Conservation (phyloP, 352 stramenopile genomes). For the Globisporangium viniferum region DNA sequence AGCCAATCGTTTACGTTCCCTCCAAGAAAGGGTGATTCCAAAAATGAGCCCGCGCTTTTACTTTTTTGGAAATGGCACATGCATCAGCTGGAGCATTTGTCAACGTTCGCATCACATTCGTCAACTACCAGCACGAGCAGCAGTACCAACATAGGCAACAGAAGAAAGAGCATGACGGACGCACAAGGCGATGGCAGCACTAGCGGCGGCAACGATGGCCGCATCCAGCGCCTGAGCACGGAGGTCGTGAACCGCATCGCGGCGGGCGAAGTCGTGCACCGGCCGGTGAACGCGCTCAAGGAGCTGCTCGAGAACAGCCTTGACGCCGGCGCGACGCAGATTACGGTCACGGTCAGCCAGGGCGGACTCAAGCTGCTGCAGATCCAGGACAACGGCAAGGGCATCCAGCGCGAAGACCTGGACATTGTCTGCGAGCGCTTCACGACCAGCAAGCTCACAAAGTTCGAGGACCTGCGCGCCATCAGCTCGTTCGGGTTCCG, state of each 20-base stretch:
- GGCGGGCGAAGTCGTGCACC: conserved; percentile 94
- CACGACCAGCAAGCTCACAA: conserved; percentile 96
- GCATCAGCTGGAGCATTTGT: not conserved
- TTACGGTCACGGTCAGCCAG: conserved; percentile 72
- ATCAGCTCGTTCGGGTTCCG: conserved; percentile 98
- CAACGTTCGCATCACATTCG: not conserved
- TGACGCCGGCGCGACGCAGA: conserved; percentile 91
- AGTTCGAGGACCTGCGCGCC: conserved; percentile 93
- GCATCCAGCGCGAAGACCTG: conserved; percentile 92
- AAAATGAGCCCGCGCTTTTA: not conserved
- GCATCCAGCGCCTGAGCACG: conserved; percentile 86
- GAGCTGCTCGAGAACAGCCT: conserved; percentile 99
- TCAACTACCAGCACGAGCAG: not conserved
- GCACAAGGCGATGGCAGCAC: not conserved
- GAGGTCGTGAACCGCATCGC: conserved; percentile 96
- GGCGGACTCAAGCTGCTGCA: conserved; percentile 93
- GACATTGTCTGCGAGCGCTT: conserved; percentile 96
- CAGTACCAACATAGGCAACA: not conserved
- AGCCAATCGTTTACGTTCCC: conserved; percentile 35
- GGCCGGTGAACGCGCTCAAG: conserved; percentile 93
- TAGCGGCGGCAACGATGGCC: conserved; percentile 10
- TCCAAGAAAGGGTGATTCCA: conserved; percentile 32
- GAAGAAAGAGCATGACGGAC: not conserved
- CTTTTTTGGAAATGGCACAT: not conserved
- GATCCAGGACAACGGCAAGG: conserved; percentile 94